Percentiles rank a stretch among this genome's conserved stretches.
phyloP scores from a whole-genome alignment of 345 rosid genomes.

The Eucalyptus sp. region DNA sequence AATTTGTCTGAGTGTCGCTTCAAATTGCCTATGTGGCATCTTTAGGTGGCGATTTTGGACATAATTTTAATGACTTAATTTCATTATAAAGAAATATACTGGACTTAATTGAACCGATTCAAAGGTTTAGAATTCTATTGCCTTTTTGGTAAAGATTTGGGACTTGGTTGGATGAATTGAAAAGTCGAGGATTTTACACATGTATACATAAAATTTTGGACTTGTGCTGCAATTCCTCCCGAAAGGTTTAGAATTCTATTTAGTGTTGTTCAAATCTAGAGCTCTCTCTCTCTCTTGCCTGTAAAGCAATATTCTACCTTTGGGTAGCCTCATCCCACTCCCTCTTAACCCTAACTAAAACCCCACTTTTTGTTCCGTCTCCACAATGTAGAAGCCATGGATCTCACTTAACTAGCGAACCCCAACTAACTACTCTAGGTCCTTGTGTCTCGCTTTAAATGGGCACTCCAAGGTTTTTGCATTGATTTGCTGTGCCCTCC shows the following conservation, averaged over 20 bases:
- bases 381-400: no score
- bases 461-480: no score
- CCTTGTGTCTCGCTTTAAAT: no score
- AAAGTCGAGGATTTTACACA: background rate
- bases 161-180: background rate
- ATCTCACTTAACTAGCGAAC: no score
- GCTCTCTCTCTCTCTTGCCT: no score
- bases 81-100: background rate
- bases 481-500: no score
- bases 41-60: background rate
- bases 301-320: no score
- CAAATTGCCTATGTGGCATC: background rate
- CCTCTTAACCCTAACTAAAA: no score
- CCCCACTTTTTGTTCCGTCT: no score
- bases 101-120: background rate
- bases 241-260: background rate
- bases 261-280: no score
- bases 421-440: no score
- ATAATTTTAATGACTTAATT: background rate
- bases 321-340: no score
- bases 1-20: background rate
- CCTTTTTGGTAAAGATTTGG: background rate
- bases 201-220: background rate
- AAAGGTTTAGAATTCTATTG: background rate
- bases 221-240: background rate